Evolutionary conservation across 164 flowering plant genomes (phyloP).

Genomic region (Berberis vulgaris): DNA sequence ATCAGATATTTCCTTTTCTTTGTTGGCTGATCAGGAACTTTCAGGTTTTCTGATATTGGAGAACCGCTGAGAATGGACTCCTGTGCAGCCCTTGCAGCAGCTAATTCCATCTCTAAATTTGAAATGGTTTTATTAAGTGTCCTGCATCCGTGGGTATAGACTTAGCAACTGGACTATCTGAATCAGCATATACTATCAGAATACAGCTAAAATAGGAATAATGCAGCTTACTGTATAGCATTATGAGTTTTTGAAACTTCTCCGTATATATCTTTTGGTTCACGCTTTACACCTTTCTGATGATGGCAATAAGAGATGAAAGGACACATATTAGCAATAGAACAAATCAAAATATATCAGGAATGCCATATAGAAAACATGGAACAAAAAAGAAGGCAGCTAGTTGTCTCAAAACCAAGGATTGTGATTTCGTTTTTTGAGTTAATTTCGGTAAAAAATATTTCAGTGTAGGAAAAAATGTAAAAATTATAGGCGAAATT

Average conservation of each 20-base stretch:
- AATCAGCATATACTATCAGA: not conserved
- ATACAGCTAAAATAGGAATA: not conserved
- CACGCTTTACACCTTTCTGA: conserved; percentile 35
- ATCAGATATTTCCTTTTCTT: conserved; percentile 61
- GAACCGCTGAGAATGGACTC: conserved; percentile 76
- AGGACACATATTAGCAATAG: not conserved
- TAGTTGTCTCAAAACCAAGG: too few species aligned
- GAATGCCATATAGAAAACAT: not conserved
- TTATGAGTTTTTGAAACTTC: conserved; percentile 68
- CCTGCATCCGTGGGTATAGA: conserved; percentile 31
- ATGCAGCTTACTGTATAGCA: conserved; percentile 70
- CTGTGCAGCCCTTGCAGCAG: conserved; percentile 89
- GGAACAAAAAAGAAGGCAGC: too few species aligned
- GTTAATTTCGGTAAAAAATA: too few species aligned
- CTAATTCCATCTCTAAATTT: conserved; percentile 89
- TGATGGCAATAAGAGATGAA: not conserved
- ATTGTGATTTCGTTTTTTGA: too few species aligned
- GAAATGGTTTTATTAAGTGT: conserved; percentile 87
- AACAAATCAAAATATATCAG: not conserved
- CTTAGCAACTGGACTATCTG: not conserved
- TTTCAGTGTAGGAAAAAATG: too few species aligned
- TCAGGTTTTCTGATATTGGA: conserved; percentile 46
- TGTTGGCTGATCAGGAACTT: conserved; percentile 24
- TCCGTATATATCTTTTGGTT: conserved; percentile 43
- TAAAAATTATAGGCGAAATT: too few species aligned